Base-by-base conservation (phyloP, 1,139 yeast species). In the Pneumocystis canis region DNA sequence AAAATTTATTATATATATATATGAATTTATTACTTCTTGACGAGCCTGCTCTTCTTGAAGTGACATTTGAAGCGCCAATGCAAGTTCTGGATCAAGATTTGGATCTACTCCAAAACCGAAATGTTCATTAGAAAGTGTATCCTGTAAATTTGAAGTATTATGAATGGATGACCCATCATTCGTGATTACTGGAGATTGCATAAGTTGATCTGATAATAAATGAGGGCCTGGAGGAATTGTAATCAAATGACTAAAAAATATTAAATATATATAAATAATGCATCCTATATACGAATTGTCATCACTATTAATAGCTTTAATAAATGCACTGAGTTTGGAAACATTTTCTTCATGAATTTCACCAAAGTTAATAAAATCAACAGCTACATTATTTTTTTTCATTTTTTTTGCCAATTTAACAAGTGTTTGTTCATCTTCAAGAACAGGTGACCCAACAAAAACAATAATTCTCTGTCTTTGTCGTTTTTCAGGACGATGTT, bases 1-100 rank as follows among this genome's bases (percentile, higher is more conserved):
- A 71, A 30, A 35, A 56, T 11, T 11, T 25, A 57, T 20, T 6
- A 39, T 11, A 30, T 3, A 9, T 28, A 20, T 1, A 20, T 6
- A 20, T n/a, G 11, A 39, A 18, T n/a, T n/a, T n/a, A n/a, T 9
- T 9, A 73, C 81, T 69, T 84, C 90, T 71, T 85, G 92, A 72
- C 95, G 80, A 53, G 85, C 81, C 71, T 83, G 83, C 70, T 87
- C 95, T 71, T 87, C 95, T 71, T 87, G 95, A 67, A 87, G 78
- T 2, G 94, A 86, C 75, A 87, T 81, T 71, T 95, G 80, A 70
- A 92, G 81, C 0, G 97, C 98, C 78, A 92, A 80, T 0, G 97
- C 98, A 71, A 92, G 82, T 74, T 94, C 98, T 32, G 98, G 98
- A 70, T 92, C 99, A 83, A 88, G 87, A 68, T 85, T 84, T 35